Evolutionary conservation across 2,329 filamentous ascomycete genomes (phyloP), one percentile per base, ranked within the genome.

Genomic region (Pseudogymnoascus sp.): DNA sequence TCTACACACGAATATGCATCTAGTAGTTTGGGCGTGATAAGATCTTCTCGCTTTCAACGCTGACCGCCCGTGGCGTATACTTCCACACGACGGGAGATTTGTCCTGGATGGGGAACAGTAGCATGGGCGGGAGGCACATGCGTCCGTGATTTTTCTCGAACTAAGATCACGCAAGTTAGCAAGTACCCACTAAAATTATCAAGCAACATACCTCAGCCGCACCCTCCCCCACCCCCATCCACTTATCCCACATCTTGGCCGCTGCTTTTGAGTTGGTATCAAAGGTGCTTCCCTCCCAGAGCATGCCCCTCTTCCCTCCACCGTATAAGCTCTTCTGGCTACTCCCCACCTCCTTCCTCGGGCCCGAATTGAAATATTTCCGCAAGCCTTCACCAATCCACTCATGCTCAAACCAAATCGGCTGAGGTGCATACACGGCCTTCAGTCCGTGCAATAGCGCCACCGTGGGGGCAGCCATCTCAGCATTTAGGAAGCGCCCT

Each of bases 361-460:
- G 78, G 0, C 84, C 84, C 8, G 82, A 80, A 66, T 87, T 87
- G 74, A 87, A 86, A 79, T 81, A 86, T 66, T 78, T 79, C 31
- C 79, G 79, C 28, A 87, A 73, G 65, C 80, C 80, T 31, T 77
- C 74, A 1, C 81, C 78, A 31, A 77, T 76, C 88, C 88, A 92
- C 60, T 88, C 83, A 65, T 89, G 84, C 74, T 93, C 89, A 70
- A 91, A 90, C 74, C 87, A 93, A 57, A 93, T 84, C 1, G 90
- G 89, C 74, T 93, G 89, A 10, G 90, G 90, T 10, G 86, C 88
- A 70, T 87, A 90, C 3, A 91, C 87, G 4, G 88, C 86, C 76
- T 93, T 93, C 60, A 93, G 79, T 5, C 90, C 89, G 72, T 95
- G 89, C 66, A 91, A 83, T 17, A 93, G 80, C 0, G 88, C 85